phyloP scores from a whole-genome alignment of 2,329 filamentous ascomycete genomes.

The Orbilia javanica region DNA sequence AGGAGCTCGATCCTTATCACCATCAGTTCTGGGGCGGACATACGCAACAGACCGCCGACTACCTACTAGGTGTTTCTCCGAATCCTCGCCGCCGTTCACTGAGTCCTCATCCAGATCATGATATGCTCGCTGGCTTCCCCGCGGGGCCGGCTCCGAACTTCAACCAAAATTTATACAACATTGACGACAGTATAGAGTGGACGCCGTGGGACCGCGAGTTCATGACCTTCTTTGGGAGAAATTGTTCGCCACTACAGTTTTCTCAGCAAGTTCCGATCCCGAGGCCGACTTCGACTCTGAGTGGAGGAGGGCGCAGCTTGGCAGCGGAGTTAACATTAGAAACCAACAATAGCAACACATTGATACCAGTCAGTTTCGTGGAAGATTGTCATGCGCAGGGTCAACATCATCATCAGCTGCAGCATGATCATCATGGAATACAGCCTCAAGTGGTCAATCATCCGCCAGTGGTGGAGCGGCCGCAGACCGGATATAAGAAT shows the following conservation, averaged over 20 bases:
- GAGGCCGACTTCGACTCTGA: slow-evolving; percentile 47
- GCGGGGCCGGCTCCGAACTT: slow-evolving; percentile 37
- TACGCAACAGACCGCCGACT: slow-evolving; percentile 42
- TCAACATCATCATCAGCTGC: background rate
- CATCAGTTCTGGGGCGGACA: slow-evolving; percentile 51
- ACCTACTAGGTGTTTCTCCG: slow-evolving; percentile 51
- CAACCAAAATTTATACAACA: slow-evolving; percentile 49
- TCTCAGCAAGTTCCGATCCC: slow-evolving; percentile 21
- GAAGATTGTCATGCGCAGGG: background rate
- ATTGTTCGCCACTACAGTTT: slow-evolving; percentile 39
- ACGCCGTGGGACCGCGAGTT: slow-evolving; percentile 39
- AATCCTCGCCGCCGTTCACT: slow-evolving; percentile 45
- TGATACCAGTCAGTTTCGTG: slow-evolving; percentile 25
- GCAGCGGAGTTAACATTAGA: slow-evolving; percentile 50
- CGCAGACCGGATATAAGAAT: slow-evolving; percentile 36
- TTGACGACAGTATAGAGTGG: slow-evolving; percentile 52
- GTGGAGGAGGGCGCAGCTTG: slow-evolving; percentile 53
- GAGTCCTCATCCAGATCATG: slow-evolving; percentile 37
- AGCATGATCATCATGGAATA: slow-evolving; percentile 27
- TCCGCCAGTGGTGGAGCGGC: background rate
- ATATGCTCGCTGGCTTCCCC: slow-evolving; percentile 44
- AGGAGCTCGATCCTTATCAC: slow-evolving; percentile 58
- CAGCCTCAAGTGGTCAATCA: slow-evolving; percentile 25
- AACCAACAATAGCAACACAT: slow-evolving; percentile 45
- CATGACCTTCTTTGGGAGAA: slow-evolving; percentile 46